Conservation (phyloP, 2,329 filamentous ascomycete species). For the Neonectria magnoliae region DNA sequence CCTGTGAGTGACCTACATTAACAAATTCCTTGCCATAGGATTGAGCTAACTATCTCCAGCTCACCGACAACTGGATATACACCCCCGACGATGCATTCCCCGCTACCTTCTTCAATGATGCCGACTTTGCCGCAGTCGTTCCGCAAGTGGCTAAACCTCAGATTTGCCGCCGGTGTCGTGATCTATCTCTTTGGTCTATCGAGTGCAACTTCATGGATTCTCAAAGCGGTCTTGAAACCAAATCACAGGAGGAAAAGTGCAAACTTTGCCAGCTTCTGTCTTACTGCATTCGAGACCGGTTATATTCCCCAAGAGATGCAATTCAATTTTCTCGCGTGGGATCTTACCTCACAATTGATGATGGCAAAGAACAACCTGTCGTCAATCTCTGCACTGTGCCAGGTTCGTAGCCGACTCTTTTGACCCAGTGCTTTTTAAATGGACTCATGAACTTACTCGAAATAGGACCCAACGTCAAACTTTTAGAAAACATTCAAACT, state of each 20-base stretch:
- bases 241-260: background rate
- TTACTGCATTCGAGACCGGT: constrained; percentile 1
- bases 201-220: constrained; percentile 12
- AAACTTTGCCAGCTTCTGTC: constrained; percentile 7
- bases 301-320: background rate
- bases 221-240: background rate
- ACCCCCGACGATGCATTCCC: constrained; percentile 4
- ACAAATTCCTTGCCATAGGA: background rate
- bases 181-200: background rate
- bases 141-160: background rate
- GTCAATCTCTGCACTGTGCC: constrained; percentile 4
- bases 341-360: constrained; percentile 8
- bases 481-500: constrained; percentile 20
- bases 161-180: constrained; percentile 6
- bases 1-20: background rate
- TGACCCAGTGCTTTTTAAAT: background rate
- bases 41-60: background rate
- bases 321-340: constrained; percentile 2
- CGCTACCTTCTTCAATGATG: background rate
- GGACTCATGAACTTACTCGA: background rate
- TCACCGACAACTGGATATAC: constrained; percentile 7
- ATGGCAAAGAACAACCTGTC: constrained; percentile 2
- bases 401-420: background rate
- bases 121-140: background rate
- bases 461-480: background rate